Base-by-base conservation (phyloP, 371 early-diverging fungal genomes). In the Rhizopus delemar region DNA sequence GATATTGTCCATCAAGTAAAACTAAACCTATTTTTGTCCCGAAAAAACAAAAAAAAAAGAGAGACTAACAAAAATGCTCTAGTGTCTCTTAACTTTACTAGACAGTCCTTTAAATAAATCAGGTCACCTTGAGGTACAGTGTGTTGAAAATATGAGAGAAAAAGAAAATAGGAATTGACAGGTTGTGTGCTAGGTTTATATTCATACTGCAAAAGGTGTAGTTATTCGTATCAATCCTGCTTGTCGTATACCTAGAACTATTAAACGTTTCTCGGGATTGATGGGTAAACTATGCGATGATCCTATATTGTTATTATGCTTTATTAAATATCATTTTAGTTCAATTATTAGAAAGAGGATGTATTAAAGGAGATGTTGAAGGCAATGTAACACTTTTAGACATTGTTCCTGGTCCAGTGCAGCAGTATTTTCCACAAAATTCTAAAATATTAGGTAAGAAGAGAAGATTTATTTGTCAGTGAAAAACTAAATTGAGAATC, bases 21-120 rank as follows among this genome's bases (percentile, higher is more conserved):
- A 22, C 22, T 22, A 22, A 22, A 22, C 22, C 22, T 22, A 22
- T 2, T 22, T 22, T 22, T 22, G 22, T 22, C 22, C 22, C 12
- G 16, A 34, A 38, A 38, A 38, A 41, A 4, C 12, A 15, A 34
- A 38, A 38, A 38, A 41, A 4, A 38, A 45, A 41, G 1, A 13
- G 28, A 32, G 15, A 41, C 16, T 39, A 38, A 22, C 22, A 22
- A 22, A 22, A 22, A 22, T 22, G 22, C 22, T 22, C 12, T 69
- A 97, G 90, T 97, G 97, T 70, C 85, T 99, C 43, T 79, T 99
- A 60, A 92, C 96, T 12, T 85, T 99, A 35, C 81, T 99, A 34
- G 99, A 99, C 80, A 91, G 91, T 59, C 99, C 99, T n/a, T 77
- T 99, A 63, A 98, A 98, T 84, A 97, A 97, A 73, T 90, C 99